These are phyloP conservation scores for Dothistroma pini DNA, from an alignment of 2,329 filamentous ascomycete genomes.

Conservation along the genomic window DNA sequence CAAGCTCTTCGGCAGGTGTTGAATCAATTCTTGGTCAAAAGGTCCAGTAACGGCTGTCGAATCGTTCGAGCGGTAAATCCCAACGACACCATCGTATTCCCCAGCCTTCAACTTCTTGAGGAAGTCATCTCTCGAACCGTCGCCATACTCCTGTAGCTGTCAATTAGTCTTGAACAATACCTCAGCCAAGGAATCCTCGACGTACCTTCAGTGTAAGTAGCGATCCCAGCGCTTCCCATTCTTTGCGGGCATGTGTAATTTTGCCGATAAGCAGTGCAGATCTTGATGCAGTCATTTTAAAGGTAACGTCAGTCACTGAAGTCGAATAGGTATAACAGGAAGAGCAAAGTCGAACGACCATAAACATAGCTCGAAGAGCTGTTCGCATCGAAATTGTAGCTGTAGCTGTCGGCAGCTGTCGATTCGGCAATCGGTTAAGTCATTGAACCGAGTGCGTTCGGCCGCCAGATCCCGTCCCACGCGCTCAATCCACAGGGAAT, in stretches of 20 bases:
- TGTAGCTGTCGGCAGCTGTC: neutral
- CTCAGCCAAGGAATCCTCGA: neutral
- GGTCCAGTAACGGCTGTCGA: constrained; percentile 49
- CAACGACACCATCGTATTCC: constrained; percentile 53
- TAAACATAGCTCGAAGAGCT: neutral
- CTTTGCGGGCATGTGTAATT: constrained; percentile 44
- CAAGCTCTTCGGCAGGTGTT: constrained; percentile 40
- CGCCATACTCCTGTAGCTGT: constrained; percentile 48
- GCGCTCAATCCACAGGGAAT: neutral
- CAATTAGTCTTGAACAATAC: constrained; percentile 4
- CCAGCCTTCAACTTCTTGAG: constrained; percentile 53
- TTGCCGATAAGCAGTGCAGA: constrained; percentile 46
- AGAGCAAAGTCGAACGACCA: neutral
- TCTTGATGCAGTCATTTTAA: constrained; percentile 22
- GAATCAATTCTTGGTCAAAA: constrained; percentile 45
- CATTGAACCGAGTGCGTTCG: neutral
- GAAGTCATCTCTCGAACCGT: constrained; percentile 54
- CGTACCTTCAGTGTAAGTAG: constrained; percentile 33
- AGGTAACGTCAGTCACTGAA: neutral
- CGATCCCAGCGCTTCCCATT: constrained; percentile 43
- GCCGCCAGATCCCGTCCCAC: neutral
- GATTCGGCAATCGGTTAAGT: neutral
- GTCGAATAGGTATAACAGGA: neutral
- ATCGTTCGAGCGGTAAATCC: constrained; percentile 57
- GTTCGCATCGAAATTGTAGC: neutral